Evolutionary conservation across 192 early-diverging fungal species (phyloP).

Genomic region (Coemansia sp.): DNA sequence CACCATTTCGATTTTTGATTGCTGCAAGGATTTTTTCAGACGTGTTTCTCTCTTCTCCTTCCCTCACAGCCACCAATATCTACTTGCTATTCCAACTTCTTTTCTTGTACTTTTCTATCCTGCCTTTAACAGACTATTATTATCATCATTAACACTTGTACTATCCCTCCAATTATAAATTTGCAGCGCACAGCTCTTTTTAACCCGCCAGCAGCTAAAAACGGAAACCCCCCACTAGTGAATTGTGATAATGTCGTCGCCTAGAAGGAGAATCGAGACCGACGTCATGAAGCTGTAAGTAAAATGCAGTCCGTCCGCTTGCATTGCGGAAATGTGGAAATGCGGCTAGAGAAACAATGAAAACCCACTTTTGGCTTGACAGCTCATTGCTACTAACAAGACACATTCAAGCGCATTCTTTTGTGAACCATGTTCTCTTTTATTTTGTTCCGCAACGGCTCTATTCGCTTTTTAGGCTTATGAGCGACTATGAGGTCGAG

Average conservation of each 20-base stretch:
- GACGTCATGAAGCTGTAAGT: constrained; percentile 98
- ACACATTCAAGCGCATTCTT: no score
- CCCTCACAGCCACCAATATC: background rate
- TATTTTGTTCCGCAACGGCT: background rate
- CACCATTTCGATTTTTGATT: no score
- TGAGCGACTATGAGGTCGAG: constrained; percentile 99
- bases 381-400: background rate
- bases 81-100: background rate
- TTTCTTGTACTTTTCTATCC: constrained; percentile 5
- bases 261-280: constrained; percentile 93
- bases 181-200: background rate
- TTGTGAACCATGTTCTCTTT: no score
- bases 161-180: background rate
- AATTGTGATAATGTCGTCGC: constrained; percentile 71
- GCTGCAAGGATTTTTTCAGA: no score
- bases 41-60: background rate
- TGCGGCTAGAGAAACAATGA: background rate
- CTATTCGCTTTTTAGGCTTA: constrained; percentile 66
- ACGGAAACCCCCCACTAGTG: background rate
- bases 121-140: background rate
- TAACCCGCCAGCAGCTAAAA: background rate
- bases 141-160: background rate
- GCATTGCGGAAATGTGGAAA: background rate
- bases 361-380: background rate
- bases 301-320: background rate